phyloP scores from a whole-genome alignment of 176 grass and related monocot genomes.

The Lolium multiflorum region DNA sequence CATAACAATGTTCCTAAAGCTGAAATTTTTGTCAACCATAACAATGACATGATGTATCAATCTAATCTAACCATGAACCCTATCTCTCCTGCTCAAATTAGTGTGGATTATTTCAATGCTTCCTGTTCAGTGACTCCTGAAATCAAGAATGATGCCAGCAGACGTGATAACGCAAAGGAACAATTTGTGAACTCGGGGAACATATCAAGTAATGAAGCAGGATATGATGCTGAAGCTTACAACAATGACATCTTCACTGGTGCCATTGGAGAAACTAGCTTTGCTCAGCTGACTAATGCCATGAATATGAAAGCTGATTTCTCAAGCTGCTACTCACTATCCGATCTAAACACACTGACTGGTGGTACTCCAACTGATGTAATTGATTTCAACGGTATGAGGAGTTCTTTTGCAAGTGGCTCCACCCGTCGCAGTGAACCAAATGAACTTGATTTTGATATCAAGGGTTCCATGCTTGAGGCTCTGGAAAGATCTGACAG shows the following conservation, averaged over 20 bases:
- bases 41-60: slow-evolving; percentile 44
- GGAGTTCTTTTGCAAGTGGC: slow-evolving; percentile 65
- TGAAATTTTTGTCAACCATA: slow-evolving; percentile 47
- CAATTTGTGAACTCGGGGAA: slow-evolving; percentile 38
- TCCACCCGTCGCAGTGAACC: slow-evolving; percentile 52
- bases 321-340: slow-evolving; percentile 58
- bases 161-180: slow-evolving; percentile 44
- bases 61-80: slow-evolving; percentile 51
- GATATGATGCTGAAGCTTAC: slow-evolving; percentile 58
- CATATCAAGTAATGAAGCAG: slow-evolving; percentile 51
- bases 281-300: slow-evolving; percentile 64
- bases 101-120: slow-evolving; percentile 55
- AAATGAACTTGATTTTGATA: slow-evolving; percentile 83
- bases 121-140: slow-evolving; percentile 55
- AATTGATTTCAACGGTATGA: slow-evolving; percentile 55
- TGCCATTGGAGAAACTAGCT: slow-evolving; percentile 58
- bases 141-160: slow-evolving; percentile 55
- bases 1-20: slow-evolving; percentile 38
- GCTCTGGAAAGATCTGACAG: slow-evolving; percentile 69
- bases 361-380: slow-evolving; percentile 55
- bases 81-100: slow-evolving; percentile 55
- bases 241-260: slow-evolving; percentile 61
- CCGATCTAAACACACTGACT: slow-evolving; percentile 60
- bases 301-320: slow-evolving; percentile 66
- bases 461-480: slow-evolving; percentile 79